Base-by-base conservation (phyloP, 306 rosid genomes). In the Vigna mungo region DNA sequence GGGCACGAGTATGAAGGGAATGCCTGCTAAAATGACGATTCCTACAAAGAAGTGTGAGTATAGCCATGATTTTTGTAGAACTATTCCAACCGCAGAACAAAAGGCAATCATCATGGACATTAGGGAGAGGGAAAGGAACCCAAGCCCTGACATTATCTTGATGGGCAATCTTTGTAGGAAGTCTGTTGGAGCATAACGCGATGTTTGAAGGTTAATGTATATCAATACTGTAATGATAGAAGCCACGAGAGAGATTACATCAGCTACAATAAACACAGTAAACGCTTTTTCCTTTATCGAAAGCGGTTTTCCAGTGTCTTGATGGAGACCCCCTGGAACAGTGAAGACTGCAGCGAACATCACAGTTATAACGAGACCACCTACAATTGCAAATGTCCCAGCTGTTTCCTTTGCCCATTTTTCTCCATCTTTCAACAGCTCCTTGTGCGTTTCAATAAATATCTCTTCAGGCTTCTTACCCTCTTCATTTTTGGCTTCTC, bases 371-470 rank as follows among this genome's bases (percentile, higher is more conserved):
- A 68, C 25, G 15, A 68, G 23, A 68, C 17, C 13, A 6, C 72
- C 71, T 4, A 78, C 86, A 21, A 72, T 0, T 4, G 80, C 14
- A 2, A 62, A 70, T 3, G 81, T 55, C 7, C 5, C 3, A 2
- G 78, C 70, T 21, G 82, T 63, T 0, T 64, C 48, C 34, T 77
- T 82, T 18, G 78, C 78, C 85, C 85, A 82, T 64, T 32, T 25
- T 75, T 71, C 75, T 6, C 82, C 85, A 0, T 1, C 34, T 52
- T 62, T 76, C 37, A 54, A 43, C 30, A 37, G 43, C 43, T 37
- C 43, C 43, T 46, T 2, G 13, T 81, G 84, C 12, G 1, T 27
- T 74, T 71, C 39, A 0, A 9, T 77, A 14, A 82, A 82, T 55
- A 63, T 4, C 4, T 76, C 78, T 0, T 4, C 12, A 4, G 85